Conservation (phyloP, 176 grass and related monocot genomes). For the Oryza glumipatula region DNA sequence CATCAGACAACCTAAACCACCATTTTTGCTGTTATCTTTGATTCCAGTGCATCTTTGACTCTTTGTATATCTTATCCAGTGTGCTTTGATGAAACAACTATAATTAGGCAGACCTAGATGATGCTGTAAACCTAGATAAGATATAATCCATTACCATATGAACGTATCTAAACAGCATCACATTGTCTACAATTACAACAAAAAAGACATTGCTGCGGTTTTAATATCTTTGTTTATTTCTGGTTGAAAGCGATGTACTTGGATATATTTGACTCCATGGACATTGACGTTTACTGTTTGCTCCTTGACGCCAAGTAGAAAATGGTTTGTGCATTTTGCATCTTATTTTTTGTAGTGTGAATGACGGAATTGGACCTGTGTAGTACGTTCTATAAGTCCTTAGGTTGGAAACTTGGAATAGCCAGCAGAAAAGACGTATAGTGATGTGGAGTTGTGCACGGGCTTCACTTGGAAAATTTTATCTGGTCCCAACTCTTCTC, state of each 20-base stretch:
- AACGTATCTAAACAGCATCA: background rate
- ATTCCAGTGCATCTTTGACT: background rate
- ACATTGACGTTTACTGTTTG: slow-evolving; percentile 19
- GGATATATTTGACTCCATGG: slow-evolving; percentile 31
- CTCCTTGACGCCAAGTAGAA: slow-evolving; percentile 32
- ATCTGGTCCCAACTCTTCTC: background rate
- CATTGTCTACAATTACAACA: background rate
- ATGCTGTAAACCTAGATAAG: slow-evolving; percentile 14
- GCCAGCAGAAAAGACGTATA: slow-evolving; percentile 15
- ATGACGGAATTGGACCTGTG: background rate
- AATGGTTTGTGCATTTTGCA: slow-evolving; percentile 3
- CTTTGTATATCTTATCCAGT: slow-evolving; percentile 1
- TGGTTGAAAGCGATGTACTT: slow-evolving; percentile 29
- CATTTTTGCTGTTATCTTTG: background rate
- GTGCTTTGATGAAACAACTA: background rate
- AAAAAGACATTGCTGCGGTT: background rate
- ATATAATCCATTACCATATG: background rate
- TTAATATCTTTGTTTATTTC: background rate
- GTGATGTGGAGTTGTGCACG: slow-evolving; percentile 18
- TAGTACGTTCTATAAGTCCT: background rate
- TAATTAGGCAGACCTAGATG: slow-evolving; percentile 6
- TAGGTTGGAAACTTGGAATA: slow-evolving; percentile 21
- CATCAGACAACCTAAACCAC: background rate
- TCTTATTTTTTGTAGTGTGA: background rate
- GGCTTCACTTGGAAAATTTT: slow-evolving; percentile 31